These are phyloP conservation scores for Nicotiana benthamiana DNA, from an alignment of 257 asterid genomes.

Conservation along the genomic window DNA sequence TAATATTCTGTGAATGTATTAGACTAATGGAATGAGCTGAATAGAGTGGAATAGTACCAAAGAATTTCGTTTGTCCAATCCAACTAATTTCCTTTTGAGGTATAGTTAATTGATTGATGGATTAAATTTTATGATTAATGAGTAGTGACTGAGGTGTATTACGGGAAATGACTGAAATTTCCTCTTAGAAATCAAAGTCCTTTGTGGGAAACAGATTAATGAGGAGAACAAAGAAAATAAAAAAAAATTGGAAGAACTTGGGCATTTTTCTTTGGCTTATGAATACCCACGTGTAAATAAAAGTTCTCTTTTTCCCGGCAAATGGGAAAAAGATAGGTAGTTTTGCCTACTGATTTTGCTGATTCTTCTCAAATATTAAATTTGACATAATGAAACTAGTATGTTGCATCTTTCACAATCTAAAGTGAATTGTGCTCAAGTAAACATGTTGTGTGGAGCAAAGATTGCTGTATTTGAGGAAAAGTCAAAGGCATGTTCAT, in stretches of 20 bases:
- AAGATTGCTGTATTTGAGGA: background rate
- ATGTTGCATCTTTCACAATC: background rate
- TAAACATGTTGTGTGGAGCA: background rate
- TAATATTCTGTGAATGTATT: background rate
- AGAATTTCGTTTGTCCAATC: background rate
- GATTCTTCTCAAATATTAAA: background rate
- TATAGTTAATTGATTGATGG: background rate
- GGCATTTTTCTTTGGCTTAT: background rate
- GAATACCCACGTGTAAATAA: background rate
- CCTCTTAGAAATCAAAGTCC: background rate
- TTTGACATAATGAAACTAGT: background rate
- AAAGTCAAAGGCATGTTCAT: background rate
- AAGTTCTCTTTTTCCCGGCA: background rate
- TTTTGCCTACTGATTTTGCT: background rate
- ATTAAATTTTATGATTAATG: background rate
- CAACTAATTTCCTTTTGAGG: background rate
- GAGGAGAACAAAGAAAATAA: background rate
- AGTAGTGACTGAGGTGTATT: conserved; percentile 1
- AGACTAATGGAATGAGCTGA: background rate
- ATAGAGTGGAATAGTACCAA: background rate
- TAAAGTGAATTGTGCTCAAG: background rate
- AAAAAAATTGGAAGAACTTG: background rate
- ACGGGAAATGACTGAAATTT: background rate
- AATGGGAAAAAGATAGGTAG: background rate
- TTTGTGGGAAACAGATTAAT: background rate